phyloP scores from a whole-genome alignment of 1,284 basidiomycete species.

The Ganoderma resinaceum region DNA sequence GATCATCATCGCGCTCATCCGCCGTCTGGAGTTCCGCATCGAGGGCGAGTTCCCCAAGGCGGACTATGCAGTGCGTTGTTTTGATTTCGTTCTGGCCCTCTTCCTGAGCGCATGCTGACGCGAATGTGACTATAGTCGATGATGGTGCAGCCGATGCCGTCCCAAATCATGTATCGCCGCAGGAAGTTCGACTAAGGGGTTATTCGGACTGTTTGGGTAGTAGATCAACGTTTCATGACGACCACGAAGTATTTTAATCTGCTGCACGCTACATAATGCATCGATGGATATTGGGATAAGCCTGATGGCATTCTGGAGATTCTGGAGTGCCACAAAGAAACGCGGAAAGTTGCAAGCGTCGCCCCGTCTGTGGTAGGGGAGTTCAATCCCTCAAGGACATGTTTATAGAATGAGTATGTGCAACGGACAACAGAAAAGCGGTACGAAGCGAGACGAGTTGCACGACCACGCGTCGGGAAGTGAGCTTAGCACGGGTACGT shows the following conservation, averaged over 20 bases:
- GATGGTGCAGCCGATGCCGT: conserved; percentile 41
- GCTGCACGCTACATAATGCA: not conserved
- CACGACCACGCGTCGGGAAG: no score
- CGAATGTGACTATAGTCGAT: conserved; percentile 34
- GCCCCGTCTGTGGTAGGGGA: not conserved
- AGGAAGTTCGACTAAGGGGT: conserved; percentile 42
- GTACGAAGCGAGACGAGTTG: no score
- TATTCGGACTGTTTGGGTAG: not conserved
- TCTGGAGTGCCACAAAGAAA: not conserved
- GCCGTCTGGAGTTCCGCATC: conserved; percentile 79
- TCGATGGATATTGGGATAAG: not conserved
- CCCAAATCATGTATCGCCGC: conserved; percentile 52
- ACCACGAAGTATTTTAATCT: conserved; percentile 8
- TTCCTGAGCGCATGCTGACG: not conserved
- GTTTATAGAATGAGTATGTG: not conserved
- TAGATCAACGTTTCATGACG: not conserved
- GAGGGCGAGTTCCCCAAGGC: conserved; percentile 77
- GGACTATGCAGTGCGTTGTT: conserved; percentile 85
- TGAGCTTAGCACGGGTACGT: no score
- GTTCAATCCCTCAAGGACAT: not conserved
- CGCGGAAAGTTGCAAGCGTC: not conserved
- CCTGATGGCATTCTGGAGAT: not conserved
- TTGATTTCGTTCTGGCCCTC: not conserved
- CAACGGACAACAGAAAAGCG: no score
- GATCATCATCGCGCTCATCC: conserved; percentile 82